Evolutionary conservation across 495 filamentous ascomycete genomes (phyloP), one percentile per base, ranked within the genome.

Genomic region (Copromyces sp.): DNA sequence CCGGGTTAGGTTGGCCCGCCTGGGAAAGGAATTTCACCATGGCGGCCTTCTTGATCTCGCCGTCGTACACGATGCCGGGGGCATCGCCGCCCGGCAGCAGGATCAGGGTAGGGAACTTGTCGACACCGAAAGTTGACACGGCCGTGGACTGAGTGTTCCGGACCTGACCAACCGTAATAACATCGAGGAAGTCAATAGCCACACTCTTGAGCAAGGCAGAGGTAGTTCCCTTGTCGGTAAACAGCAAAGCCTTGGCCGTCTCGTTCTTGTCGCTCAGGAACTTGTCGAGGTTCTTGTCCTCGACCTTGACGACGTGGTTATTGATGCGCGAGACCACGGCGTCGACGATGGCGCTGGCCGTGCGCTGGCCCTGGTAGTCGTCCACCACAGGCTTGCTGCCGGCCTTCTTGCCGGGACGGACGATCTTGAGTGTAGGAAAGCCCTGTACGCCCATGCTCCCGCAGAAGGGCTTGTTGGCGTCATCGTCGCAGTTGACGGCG

Each of bases 341-440:
- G 44, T 97, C 93, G 68, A 94, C 90, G 70, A 99, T 98, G 73
- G 83, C 93, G 76, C 93, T 95, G 40, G 94, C 92, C 5, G 84
- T 91, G 73, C 95, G 88, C 16, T 84, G 83, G 9, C 96, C 95
- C 72, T 95, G 87, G 82, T 99, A 99, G 80, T 99, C 96, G 81
- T 98, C 94, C 5, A 98, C 91, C 38, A 86, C 84, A 1, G 96
- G 95, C 79, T 91, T 93, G 69, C 93, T 92, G 45, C 81, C 81
- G 20, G 88, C 83, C 81, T 94, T 95, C 69, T 89, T 89, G 4
- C 12, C 14, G 0, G 95, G 96, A 47, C 89, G 90, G 75, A 98
- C 88, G 72, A 97, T 95, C 86, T 99, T 99, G 71, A 99, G 85
- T 1, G 95, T 98, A 3, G 95, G 95, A 85, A 98, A 99, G 53